Evolutionary conservation across 164 flowering plant species (phyloP), one percentile per base, ranked within the genome.

Genomic region (Malania oleifera): DNA sequence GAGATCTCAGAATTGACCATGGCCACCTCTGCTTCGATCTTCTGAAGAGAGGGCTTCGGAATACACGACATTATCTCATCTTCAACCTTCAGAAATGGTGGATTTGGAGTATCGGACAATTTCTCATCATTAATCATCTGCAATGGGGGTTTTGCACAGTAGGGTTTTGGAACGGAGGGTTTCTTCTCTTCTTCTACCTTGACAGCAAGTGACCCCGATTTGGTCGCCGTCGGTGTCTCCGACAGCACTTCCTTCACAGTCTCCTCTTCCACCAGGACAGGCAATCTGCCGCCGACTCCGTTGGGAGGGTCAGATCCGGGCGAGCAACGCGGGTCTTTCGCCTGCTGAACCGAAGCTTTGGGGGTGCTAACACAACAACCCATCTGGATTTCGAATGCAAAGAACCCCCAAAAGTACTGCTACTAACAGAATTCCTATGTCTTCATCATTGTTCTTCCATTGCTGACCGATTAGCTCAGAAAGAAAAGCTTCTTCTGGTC

Each of bases 161-260:
- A n/a, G n/a, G n/a, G n/a, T n/a, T n/a, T n/a, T n/a, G n/a, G n/a
- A n/a, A n/a, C n/a, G n/a, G 37, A 9, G 9, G 37, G 7, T 48
- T 44, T 2, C 1, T 56, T 45, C 20, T 40, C 23, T 22, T 50
- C 68, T 47, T 25, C 23, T 41, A 7, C 22, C 26, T 52, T 9
- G 27, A 4, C 9, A 5, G 5, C 37, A 5, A 4, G 37, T 9
- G 9, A 31, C 9, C 9, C 37, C 5, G 64, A 65, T 20, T 53
- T 69, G 23, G 59, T 48, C 5, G 37, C 37, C 7, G 57, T 38
- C 23, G 83, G 75, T 8, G 81, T 78, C 48, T 81, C 89, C 0
- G 86, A 73, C 51, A 85, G 83, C 15, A 85, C 86, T 73, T 85
- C 88, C 53, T 85, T 85, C 7, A 85, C 92, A 2, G 77, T 63